Conservation (phyloP, 148 eudicot species). For the Pouteria glomerata region DNA sequence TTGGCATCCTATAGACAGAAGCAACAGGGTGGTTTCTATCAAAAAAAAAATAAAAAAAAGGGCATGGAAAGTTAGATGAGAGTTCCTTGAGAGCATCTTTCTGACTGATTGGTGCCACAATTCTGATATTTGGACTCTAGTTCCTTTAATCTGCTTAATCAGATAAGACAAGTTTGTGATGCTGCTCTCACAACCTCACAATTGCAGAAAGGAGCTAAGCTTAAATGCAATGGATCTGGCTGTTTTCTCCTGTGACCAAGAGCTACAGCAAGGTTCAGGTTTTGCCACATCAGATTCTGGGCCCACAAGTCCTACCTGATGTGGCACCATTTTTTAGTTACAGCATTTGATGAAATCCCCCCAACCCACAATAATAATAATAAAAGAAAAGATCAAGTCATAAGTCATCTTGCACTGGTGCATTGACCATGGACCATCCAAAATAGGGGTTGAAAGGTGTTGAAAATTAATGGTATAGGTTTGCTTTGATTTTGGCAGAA, state of each 20-base stretch:
- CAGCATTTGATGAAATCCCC: neutral
- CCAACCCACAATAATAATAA: neutral
- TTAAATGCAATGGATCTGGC: neutral
- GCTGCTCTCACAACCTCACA: too few species aligned
- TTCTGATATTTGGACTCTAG: constrained; percentile 1
- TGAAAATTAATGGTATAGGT: neutral
- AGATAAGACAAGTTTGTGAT: neutral
- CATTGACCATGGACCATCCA: neutral
- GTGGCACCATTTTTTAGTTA: neutral
- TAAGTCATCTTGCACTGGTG: neutral
- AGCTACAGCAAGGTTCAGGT: neutral
- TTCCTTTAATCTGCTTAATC: neutral
- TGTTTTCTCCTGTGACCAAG: neutral
- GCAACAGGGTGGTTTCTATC: neutral
- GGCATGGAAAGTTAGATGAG: too few species aligned
- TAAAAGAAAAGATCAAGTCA: neutral
- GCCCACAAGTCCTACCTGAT: neutral
- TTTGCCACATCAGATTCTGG: neutral
- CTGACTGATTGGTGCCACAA: neutral
- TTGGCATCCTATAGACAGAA: neutral
- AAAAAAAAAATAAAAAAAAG: neutral
- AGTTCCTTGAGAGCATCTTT: neutral
- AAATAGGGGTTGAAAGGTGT: neutral
- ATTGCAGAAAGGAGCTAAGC: too few species aligned
- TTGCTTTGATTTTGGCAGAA: neutral